Percentiles rank a stretch among this genome's conserved stretches.
These are phyloP conservation scores for Hypoxylon sp. DNA, from an alignment of 2,329 filamentous ascomycete genomes.

Conservation along the genomic window DNA sequence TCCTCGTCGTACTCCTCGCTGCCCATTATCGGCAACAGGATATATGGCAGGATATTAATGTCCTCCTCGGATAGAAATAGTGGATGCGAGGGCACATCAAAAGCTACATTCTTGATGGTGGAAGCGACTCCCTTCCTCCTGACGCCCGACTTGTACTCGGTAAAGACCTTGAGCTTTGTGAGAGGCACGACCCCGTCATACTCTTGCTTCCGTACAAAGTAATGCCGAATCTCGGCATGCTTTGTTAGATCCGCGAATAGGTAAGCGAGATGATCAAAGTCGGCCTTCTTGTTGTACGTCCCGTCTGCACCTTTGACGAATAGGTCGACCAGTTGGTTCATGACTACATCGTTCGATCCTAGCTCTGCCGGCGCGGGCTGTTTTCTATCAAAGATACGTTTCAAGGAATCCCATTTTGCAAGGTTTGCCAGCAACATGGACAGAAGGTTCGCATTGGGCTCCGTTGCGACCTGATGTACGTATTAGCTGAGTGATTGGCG, in stretches of 20 bases:
- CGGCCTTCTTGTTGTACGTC: slow-evolving; percentile 81
- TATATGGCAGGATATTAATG: slow-evolving; percentile 85
- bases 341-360: slow-evolving; percentile 73
- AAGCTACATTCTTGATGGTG: slow-evolving; percentile 92
- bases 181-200: slow-evolving; percentile 89
- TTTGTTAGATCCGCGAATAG: slow-evolving; percentile 93
- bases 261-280: slow-evolving; percentile 94
- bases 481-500: slow-evolving; percentile 25
- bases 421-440: slow-evolving; percentile 95
- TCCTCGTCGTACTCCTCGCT: slow-evolving; percentile 88
- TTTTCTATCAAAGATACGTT: slow-evolving; percentile 72
- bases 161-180: slow-evolving; percentile 93
- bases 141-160: slow-evolving; percentile 83
- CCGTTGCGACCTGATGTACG: slow-evolving; percentile 66
- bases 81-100: slow-evolving; percentile 78
- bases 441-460: slow-evolving; percentile 83
- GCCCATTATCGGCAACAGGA: slow-evolving; percentile 87
- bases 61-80: slow-evolving; percentile 74
- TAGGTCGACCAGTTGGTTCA: slow-evolving; percentile 93
- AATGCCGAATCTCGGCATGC: slow-evolving; percentile 74
- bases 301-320: slow-evolving; percentile 92
- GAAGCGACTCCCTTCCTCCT: slow-evolving; percentile 93
- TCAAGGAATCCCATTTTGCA: slow-evolving; percentile 78
- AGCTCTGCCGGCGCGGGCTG: slow-evolving; percentile 74
- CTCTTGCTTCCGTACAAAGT: slow-evolving; percentile 75